phyloP scores from a whole-genome alignment of 2,329 filamentous ascomycete genomes.

The Capronia americana region DNA sequence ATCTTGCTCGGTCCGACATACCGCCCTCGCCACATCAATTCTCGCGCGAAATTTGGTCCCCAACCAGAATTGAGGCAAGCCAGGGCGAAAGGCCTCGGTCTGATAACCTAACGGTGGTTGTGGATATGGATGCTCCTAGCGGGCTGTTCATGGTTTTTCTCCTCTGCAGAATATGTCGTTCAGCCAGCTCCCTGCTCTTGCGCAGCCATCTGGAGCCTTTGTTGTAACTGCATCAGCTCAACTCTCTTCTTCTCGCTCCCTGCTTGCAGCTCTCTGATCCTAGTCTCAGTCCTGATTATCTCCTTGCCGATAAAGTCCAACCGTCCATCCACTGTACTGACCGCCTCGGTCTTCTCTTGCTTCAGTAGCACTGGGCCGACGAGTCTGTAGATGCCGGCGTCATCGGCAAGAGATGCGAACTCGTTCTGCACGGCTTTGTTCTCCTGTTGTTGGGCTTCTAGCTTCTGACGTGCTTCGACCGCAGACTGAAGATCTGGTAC shows the following conservation, averaged over 20 bases:
- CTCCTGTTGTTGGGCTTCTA: conserved; percentile 91
- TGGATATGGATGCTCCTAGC: not conserved
- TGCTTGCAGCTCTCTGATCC: conserved; percentile 68
- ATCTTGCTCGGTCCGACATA: not conserved
- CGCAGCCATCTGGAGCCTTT: conserved; percentile 38
- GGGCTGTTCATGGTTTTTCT: not conserved
- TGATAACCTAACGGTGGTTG: not conserved
- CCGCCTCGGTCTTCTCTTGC: conserved; percentile 89
- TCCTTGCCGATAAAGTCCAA: conserved; percentile 93
- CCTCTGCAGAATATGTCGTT: not conserved
- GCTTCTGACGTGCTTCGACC: conserved; percentile 82
- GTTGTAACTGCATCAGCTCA: conserved; percentile 57
- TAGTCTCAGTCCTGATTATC: conserved; percentile 73
- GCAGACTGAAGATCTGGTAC: conserved; percentile 76
- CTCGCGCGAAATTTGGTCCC: not conserved
- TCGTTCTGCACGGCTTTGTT: conserved; percentile 83
- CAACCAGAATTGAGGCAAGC: not conserved
- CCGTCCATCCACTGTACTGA: conserved; percentile 86
- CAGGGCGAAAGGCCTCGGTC: not conserved
- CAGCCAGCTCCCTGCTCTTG: conserved; percentile 36
- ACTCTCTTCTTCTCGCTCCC: conserved; percentile 70
- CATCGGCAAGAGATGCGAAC: conserved; percentile 77
- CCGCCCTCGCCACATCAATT: not conserved
- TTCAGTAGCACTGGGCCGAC: conserved; percentile 91
- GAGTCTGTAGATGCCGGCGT: conserved; percentile 93